A percentile compares a stretch with the other conserved stretches of the same genome.
phyloP scores from a whole-genome alignment of 2,329 filamentous ascomycete species.

The Passalora sequoiae region DNA sequence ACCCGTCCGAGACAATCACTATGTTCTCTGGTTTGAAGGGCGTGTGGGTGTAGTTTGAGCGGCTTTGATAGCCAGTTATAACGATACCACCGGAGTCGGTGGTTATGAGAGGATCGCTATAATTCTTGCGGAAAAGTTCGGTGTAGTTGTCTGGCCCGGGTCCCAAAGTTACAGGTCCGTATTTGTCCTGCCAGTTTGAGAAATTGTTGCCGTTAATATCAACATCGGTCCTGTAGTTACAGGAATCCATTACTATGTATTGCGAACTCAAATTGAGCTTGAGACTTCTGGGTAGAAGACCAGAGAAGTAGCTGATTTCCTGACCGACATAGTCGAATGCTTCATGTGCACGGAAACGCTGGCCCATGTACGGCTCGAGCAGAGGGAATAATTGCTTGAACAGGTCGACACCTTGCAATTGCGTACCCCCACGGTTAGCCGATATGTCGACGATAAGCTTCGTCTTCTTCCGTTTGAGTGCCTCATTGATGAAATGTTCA shows the following conservation, averaged over 20 bases:
- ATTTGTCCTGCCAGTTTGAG: slow-evolving; percentile 44
- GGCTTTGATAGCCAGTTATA: slow-evolving; percentile 48
- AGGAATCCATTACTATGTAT: slow-evolving; percentile 38
- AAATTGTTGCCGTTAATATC: slow-evolving; percentile 49
- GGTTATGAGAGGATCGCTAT: slow-evolving; percentile 40
- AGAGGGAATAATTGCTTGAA: slow-evolving; percentile 55
- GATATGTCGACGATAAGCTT: slow-evolving; percentile 57
- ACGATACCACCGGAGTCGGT: slow-evolving; percentile 34
- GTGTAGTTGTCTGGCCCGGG: slow-evolving; percentile 52
- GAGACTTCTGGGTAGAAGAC: slow-evolving; percentile 31
- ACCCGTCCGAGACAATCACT: slow-evolving; percentile 46
- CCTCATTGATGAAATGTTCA: slow-evolving; percentile 39
- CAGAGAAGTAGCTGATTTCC: slow-evolving; percentile 36
- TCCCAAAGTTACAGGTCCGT: slow-evolving; percentile 38
- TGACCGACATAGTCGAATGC: slow-evolving; percentile 43
- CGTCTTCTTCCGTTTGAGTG: slow-evolving; percentile 50
- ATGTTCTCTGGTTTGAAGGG: slow-evolving; percentile 57
- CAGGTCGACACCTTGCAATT: slow-evolving; percentile 56
- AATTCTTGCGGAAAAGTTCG: slow-evolving; percentile 51
- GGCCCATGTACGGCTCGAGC: slow-evolving; percentile 46
- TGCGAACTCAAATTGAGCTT: slow-evolving; percentile 38
- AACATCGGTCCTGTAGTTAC: slow-evolving; percentile 45
- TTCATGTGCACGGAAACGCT: slow-evolving; percentile 49
- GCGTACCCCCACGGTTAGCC: slow-evolving; percentile 55
- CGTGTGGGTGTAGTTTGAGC: slow-evolving; percentile 42